Base-by-base conservation (phyloP, 345 rosid species). In the Kandelia obovata region DNA sequence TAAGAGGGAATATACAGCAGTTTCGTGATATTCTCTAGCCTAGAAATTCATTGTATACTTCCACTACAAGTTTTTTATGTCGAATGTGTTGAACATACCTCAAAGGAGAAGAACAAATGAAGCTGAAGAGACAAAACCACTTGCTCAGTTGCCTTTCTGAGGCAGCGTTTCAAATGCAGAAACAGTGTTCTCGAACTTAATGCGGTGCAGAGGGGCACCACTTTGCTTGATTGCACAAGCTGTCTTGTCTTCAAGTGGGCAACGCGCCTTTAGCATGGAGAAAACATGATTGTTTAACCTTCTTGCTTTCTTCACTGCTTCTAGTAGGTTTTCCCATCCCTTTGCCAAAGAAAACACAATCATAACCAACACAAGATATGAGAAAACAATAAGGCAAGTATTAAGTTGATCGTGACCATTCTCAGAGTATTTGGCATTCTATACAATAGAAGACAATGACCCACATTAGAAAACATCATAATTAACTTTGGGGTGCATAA, bases 151-250 rank as follows among this genome's bases (percentile, higher is more conserved):
- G 25, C 93, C 92, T 85, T 83, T 95, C 80, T 95, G 99, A 26
- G 99, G 98, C 70, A 92, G 79, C 21, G 94, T 83, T 81, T 95
- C 99, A 32, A 95, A 95, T 46, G 99, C 99, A n/a, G 98, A 92
- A 47, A 95, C 94, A 0, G 98, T 92, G 78, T 95, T 95, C 81
- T 95, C 96, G 23, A 95, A 92, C 77, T 91, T 91, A 28, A 89
- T 84, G 64, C 96, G 88, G 72, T 91, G 97, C 60, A 92, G 76
- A 15, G 97, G 98, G 28, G 98, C 96, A 7, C 98, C 99, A 7
- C 97, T 92, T 82, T 95, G 98, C 82, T 90, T 92, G 71, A 95
- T 92, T 37, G 96, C 97, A 58, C 99, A 95, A 37, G 99, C 98
- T 5, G 78, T 84, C 80, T 96, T 96, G 83, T 92, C 99, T 80